Base-by-base conservation (phyloP, 148 eudicot genomes). In the Chenopodium suecicum region DNA sequence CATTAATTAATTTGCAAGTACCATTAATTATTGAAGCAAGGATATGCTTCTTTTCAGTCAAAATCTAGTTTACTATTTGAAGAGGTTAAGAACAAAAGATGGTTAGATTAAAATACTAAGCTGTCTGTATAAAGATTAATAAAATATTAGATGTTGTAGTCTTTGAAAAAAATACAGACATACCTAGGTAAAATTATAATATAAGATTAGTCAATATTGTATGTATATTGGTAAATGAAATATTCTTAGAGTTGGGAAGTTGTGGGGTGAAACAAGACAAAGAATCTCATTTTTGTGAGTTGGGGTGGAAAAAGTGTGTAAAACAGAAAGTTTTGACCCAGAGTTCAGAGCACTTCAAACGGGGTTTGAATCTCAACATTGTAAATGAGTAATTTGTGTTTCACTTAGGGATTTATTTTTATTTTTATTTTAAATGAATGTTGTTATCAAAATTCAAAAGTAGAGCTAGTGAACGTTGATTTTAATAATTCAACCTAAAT, bases 271-370 rank as follows among this genome's bases (percentile, higher is more conserved):
- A 32, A 70, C 65, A 54, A 13, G 82, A 71, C 76, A 80, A 58
- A 71, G 74, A 72, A 60, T 71, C 70, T 80, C 70, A 23, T 72
- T 73, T 79, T 63, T 80, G 70, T 80, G 78, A 80, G 82, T 73
- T 80, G 77, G 25, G 60, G 20, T 25, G 70, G 17, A 54, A 31
- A 54, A 44, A 25, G 70, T 60, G 52, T 60, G 82, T 73, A 13
- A 23, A 80, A 73, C 78, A 62, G 78, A 46, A 73, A 80, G 71
- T 27, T 80, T 80, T 80, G 82, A 73, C 82, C 70, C 37, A 41
- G 66, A 62, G 34, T 79, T 37, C 80, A 54, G 22, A 12, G 4
- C 25, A 70, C 56, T 71, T 72, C 11, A 44, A 41, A 44, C 8
- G 9, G 52, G 70, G 22, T 73, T 58, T 80, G 70, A 71, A 80